Percentiles rank a stretch among this genome's conserved stretches.
Evolutionary conservation across 2,329 filamentous ascomycete genomes (phyloP).

Genomic region (Alternaria infectoria): DNA sequence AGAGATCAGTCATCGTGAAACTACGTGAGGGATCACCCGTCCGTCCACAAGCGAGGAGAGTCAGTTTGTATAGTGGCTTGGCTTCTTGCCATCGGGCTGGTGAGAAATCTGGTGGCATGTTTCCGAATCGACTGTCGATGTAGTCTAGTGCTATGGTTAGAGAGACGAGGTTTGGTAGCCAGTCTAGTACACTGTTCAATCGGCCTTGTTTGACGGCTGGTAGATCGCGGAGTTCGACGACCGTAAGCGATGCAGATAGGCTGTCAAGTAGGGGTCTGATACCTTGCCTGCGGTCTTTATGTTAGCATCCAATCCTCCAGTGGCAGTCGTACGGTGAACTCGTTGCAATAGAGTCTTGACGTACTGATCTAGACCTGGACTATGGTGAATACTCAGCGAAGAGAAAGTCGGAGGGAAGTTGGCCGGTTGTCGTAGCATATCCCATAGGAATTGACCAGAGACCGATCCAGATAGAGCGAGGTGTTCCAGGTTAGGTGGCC

Average conservation of each 20-base stretch:
- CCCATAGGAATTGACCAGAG: conserved; percentile 50
- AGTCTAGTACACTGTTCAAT: conserved; percentile 50
- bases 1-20: conserved; percentile 52
- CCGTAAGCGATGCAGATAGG: conserved; percentile 40
- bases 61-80: conserved; percentile 47
- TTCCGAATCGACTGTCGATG: conserved; percentile 51
- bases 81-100: conserved; percentile 23
- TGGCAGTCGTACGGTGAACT: not conserved
- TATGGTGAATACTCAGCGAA: conserved; percentile 50
- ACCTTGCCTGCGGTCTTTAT: conserved; percentile 15
- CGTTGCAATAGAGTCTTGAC: not conserved
- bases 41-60: conserved; percentile 50
- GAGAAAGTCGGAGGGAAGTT: conserved; percentile 39
- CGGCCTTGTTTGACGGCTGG: conserved; percentile 47
- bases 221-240: conserved; percentile 50
- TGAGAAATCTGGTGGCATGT: conserved; percentile 24
- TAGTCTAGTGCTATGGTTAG: conserved; percentile 57
- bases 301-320: not conserved
- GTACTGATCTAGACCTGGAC: conserved; percentile 47
- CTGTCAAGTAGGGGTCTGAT: conserved; percentile 48
- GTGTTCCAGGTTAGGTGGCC: conserved; percentile 53
- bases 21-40: conserved; percentile 41
- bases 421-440: conserved; percentile 41
- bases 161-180: conserved; percentile 48
- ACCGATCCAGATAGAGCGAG: conserved; percentile 54